Evolutionary conservation across 2,329 filamentous ascomycete species (phyloP).

Genomic region (Raffaelea deltoideospora): DNA sequence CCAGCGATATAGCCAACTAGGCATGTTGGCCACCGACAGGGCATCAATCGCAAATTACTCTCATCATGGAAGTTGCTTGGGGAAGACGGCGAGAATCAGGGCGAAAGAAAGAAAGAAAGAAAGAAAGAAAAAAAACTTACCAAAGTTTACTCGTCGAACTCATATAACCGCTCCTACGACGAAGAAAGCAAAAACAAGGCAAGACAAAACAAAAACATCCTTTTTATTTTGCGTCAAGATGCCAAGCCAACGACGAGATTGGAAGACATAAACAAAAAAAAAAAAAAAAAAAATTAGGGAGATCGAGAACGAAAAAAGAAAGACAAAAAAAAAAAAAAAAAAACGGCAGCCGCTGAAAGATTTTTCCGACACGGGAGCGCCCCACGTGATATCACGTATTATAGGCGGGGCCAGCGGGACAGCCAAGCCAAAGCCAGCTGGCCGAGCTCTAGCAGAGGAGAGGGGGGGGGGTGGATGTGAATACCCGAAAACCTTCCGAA

Average conservation of each 20-base stretch:
- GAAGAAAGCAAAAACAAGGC: too few relatives aligned
- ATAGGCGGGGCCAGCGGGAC: too few relatives aligned
- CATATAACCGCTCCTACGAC: too few relatives aligned
- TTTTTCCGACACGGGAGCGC: conserved; percentile 1
- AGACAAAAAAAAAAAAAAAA: neutral
- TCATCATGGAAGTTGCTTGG: conserved; percentile 46
- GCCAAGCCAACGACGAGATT: neutral
- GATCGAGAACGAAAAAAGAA: neutral
- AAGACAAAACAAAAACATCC: too few relatives aligned
- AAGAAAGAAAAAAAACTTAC: neutral
- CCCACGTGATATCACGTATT: too few relatives aligned
- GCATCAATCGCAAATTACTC: conserved; percentile 93
- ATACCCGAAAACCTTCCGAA: too few relatives aligned
- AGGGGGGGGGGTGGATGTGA: too few relatives aligned
- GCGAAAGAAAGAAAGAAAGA: conserved; percentile 4
- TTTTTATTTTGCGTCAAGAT: too few relatives aligned
- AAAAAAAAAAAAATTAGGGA: neutral
- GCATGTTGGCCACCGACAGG: conserved; percentile 61
- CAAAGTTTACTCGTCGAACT: too few relatives aligned
- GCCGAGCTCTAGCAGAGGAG: too few relatives aligned
- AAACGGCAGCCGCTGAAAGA: neutral
- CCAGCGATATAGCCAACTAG: conserved; percentile 61
- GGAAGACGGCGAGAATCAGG: conserved; percentile 3
- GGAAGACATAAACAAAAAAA: neutral
- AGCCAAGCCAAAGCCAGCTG: too few relatives aligned